These are phyloP conservation scores for Juglanconis oblonga DNA, from an alignment of 2,329 filamentous ascomycete genomes.

Conservation along the genomic window DNA sequence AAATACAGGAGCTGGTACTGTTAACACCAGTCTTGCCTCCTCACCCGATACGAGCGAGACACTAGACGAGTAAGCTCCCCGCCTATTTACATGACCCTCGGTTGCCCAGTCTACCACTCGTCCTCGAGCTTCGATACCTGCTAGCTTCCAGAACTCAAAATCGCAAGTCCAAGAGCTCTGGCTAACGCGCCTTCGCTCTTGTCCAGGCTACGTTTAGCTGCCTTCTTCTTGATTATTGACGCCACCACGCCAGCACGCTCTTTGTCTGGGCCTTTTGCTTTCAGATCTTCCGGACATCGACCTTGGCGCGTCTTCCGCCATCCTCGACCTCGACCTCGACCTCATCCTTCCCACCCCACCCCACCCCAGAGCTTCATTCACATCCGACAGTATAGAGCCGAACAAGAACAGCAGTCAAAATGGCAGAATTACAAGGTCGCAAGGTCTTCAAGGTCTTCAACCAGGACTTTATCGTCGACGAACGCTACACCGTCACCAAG, in stretches of 20 bases:
- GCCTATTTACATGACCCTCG: neutral
- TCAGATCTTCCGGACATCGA: slow-evolving; percentile 2
- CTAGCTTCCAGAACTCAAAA: neutral
- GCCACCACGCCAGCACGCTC: neutral
- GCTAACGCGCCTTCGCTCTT: neutral
- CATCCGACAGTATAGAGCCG: neutral
- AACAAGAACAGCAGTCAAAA: slow-evolving; percentile 14
- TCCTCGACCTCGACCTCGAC: neutral
- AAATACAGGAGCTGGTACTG: neutral
- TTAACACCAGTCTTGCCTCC: no score
- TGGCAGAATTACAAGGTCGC: slow-evolving; percentile 47
- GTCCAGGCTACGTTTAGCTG: neutral
- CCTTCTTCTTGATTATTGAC: neutral
- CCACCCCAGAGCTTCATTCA: neutral
- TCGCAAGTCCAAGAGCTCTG: neutral
- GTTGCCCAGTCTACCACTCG: neutral
- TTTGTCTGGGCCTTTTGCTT: slow-evolving; percentile 10
- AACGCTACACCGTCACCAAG: slow-evolving; percentile 97
- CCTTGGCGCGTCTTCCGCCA: neutral
- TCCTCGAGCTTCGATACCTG: neutral
- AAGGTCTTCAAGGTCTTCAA: slow-evolving; percentile 99
- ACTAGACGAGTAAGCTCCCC: neutral
- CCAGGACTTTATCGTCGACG: slow-evolving; percentile 98
- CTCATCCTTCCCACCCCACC: neutral
- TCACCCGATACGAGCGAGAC: no score